These are phyloP conservation scores for Chaetoceros tenuissimus DNA, from an alignment of 108 stramenopile species.

Conservation along the genomic window DNA sequence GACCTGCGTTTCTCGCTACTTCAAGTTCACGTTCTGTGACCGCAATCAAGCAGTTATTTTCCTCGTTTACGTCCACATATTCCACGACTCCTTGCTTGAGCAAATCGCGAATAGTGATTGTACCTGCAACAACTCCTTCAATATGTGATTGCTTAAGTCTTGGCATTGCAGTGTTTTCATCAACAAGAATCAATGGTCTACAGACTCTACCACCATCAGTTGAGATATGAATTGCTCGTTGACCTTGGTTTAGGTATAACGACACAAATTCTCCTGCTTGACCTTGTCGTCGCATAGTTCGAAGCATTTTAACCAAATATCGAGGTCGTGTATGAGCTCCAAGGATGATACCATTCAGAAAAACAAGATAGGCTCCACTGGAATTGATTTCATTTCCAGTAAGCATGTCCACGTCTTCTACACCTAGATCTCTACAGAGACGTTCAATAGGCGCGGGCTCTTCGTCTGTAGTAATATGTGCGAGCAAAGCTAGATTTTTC, in stretches of 20 bases:
- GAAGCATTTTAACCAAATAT: slow-evolving; percentile 64
- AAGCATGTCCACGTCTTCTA: slow-evolving; percentile 88
- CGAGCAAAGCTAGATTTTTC: slow-evolving; percentile 93
- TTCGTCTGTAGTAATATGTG: slow-evolving; percentile 94
- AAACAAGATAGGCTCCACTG: slow-evolving; percentile 71
- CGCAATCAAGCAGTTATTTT: slow-evolving; percentile 96
- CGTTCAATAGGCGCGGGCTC: slow-evolving; percentile 84
- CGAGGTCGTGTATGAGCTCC: slow-evolving; percentile 79
- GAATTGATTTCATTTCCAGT: slow-evolving; percentile 90
- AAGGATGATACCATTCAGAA: slow-evolving; percentile 93
- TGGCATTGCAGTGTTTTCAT: slow-evolving; percentile 67
- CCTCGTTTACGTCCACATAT: slow-evolving; percentile 99
- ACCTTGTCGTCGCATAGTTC: slow-evolving; percentile 79
- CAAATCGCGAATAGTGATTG: slow-evolving; percentile 64
- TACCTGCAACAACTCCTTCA: slow-evolving; percentile 69
- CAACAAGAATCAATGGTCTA: slow-evolving; percentile 92
- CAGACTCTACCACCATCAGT: slow-evolving; percentile 98
- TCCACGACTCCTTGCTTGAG: slow-evolving; percentile 92
- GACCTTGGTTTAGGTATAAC: slow-evolving; percentile 90
- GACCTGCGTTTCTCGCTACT: slow-evolving; percentile 42
- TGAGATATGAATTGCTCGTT: slow-evolving; percentile 93
- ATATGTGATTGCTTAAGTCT: slow-evolving; percentile 76
- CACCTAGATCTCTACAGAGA: slow-evolving; percentile 90
- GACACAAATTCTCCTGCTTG: slow-evolving; percentile 95
- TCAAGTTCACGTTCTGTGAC: slow-evolving; percentile 85